Evolutionary conservation across 176 grass and related monocot genomes (phyloP), one percentile per base, ranked within the genome.

Genomic region (Cocos nucifera): DNA sequence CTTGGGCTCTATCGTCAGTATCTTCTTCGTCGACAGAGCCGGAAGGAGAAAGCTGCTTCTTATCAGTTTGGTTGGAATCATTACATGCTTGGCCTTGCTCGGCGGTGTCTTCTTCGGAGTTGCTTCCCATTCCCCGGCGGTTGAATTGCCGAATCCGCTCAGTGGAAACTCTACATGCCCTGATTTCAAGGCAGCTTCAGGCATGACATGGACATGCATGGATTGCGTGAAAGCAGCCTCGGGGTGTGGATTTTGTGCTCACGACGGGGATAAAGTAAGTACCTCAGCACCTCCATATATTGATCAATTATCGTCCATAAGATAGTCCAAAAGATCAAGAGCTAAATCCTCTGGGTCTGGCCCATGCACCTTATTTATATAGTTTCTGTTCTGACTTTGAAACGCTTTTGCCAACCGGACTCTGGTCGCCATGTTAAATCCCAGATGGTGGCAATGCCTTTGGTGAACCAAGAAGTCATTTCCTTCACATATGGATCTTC

Each of bases 1-100:
- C 17, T 0, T 91, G 4, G 87, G 93, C 23, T 90, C 92, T 8
- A 71, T 91, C 30, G 87, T 97, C 52, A 91, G 93, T 69, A 91
- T 97, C 61, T 97, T 83, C 77, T 97, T 97, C 59, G 87, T 97
- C 17, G 93, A 91, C 70, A 78, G 84, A 70, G 63, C 66, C 4
- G 93, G 87, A 3, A 78, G 93, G 62, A 69, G 87, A 63, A 76
- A 63, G 66, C 74, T 97, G 55, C 87, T 97, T 73, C 83, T 97
- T 54, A 48, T 97, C 63, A 97, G 93, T 53, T 69, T 97, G 17
- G 49, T 91, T 22, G 93, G 93, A 19, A 91, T 97, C 51, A 69
- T 91, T 49, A 20, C 52, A n/a, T 88, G 81, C 66, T 79, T 97
- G 32, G 84, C 70, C 7, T 73, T 85, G 64, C 84, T 97, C 10